A percentile compares a stretch with the other conserved stretches of the same genome.
These are phyloP conservation scores for Actinidia chinensis DNA, from an alignment of 179 eudicot genomes.

Conservation along the genomic window DNA sequence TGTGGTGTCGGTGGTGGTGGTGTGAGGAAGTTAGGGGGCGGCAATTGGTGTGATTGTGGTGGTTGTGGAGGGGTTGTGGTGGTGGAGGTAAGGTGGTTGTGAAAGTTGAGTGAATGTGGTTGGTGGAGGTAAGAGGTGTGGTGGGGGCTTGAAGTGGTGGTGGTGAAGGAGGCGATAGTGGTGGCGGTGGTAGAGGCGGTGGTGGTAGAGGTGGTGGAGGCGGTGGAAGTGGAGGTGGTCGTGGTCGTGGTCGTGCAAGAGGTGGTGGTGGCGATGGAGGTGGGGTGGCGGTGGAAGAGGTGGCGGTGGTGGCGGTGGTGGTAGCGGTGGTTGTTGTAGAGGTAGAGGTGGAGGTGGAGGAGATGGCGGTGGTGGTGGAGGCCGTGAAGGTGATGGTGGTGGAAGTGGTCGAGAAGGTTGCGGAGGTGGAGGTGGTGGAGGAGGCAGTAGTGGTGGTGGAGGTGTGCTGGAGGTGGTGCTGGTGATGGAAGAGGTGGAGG, in stretches of 20 bases:
- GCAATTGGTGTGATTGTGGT: background rate
- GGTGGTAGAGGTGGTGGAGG: background rate
- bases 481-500: no score
- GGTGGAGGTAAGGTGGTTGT: background rate
- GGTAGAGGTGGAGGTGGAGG: background rate
- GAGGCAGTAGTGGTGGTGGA: no score
- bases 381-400: no score
- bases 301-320: no score
- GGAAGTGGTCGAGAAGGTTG: no score
- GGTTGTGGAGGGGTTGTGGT: background rate
- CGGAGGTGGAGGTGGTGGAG: no score
- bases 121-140: background rate
- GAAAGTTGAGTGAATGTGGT: slow-evolving; percentile 8
- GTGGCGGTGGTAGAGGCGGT: no score
- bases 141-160: no score
- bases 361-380: background rate
- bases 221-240: background rate
- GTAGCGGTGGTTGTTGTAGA: no score
- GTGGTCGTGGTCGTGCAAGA: no score
- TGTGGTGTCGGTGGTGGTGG: background rate
- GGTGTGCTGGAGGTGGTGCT: no score
- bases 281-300: slow-evolving; percentile 16
- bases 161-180: slow-evolving; percentile 13
- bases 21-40: background rate
- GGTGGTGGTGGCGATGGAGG: background rate